Conservation (phyloP, 345 rosid species). For the Brassica juncea region DNA sequence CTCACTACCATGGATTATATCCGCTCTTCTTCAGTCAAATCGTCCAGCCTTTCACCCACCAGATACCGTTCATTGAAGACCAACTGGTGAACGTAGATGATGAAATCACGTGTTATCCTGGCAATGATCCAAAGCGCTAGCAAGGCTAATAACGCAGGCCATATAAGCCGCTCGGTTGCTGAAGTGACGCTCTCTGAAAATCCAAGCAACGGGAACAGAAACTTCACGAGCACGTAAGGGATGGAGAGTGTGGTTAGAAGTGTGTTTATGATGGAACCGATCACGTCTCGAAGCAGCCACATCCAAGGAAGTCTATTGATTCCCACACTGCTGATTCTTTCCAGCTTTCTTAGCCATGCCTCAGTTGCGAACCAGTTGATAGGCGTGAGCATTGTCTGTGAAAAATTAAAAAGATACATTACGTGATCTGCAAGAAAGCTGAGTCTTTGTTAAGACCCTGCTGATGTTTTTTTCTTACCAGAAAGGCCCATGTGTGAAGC, state of each 20-base stretch:
- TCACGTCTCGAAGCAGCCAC: conserved; percentile 33
- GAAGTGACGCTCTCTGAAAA: conserved; percentile 1
- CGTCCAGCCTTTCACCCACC: conserved; percentile 31
- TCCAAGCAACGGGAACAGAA: conserved; percentile 29
- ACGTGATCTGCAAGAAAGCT: neutral
- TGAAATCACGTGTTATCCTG: conserved; percentile 2
- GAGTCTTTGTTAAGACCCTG: neutral
- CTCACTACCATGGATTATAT: neutral
- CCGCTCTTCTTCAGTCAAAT: conserved; percentile 3
- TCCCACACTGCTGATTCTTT: conserved; percentile 9
- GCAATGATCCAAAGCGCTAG: neutral
- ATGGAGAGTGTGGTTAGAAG: conserved; percentile 17
- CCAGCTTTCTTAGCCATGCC: conserved; percentile 23
- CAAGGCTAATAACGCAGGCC: conserved; percentile 29
- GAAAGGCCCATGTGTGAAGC: conserved; percentile 16
- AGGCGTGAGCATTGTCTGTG: conserved; percentile 11
- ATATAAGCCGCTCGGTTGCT: conserved; percentile 13
- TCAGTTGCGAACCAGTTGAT: conserved; percentile 8
- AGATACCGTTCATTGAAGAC: conserved; percentile 26
- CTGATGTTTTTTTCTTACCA: conserved; percentile 25
- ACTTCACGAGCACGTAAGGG: conserved; percentile 25
- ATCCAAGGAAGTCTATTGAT: neutral
- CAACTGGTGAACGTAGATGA: conserved; percentile 25
- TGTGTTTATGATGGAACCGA: conserved; percentile 23
- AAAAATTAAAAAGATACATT: neutral